Evolutionary conservation across 139 green algal species (phyloP).

Genomic region (Nannochloris sp.): DNA sequence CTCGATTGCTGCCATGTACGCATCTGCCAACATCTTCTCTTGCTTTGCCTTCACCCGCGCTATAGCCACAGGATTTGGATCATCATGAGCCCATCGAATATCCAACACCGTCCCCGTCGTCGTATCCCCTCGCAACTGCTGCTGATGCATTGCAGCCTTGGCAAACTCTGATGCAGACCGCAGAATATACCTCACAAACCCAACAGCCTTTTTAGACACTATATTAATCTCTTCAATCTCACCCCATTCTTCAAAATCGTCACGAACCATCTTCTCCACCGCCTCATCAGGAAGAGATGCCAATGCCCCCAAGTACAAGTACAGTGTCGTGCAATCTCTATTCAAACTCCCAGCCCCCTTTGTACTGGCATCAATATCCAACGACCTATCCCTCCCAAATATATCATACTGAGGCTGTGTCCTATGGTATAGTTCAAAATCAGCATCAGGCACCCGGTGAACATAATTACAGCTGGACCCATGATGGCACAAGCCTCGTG

Average conservation of each 20-base stretch:
- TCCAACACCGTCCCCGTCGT: constrained; percentile 44
- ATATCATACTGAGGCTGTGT: constrained; percentile 47
- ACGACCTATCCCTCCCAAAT: constrained; percentile 52
- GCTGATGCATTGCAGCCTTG: constrained; percentile 65
- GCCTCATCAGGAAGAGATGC: constrained; percentile 33
- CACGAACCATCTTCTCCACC: constrained; percentile 23
- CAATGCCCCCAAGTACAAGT: constrained; percentile 50
- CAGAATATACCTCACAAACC: constrained; percentile 60
- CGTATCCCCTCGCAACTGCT: constrained; percentile 41
- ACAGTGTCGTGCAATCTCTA: constrained; percentile 52
- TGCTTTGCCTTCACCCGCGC: constrained; percentile 34
- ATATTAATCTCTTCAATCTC: constrained; percentile 51
- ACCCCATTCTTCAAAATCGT: constrained; percentile 49
- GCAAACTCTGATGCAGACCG: constrained; percentile 65
- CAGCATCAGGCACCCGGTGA: constrained; percentile 48
- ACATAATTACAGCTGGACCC: constrained; percentile 52
- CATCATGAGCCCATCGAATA: constrained; percentile 61
- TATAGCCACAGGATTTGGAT: constrained; percentile 59
- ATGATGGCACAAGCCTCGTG: constrained; percentile 49
- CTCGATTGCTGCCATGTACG: constrained; percentile 19
- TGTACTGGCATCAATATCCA: constrained; percentile 8
- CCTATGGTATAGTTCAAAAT: constrained; percentile 37
- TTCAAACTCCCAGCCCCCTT: constrained; percentile 42
- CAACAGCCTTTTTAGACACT: constrained; percentile 49
- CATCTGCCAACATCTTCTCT: constrained; percentile 26